phyloP scores from a whole-genome alignment of 139 green algal species.

The Protoeuglena noctilucae region DNA sequence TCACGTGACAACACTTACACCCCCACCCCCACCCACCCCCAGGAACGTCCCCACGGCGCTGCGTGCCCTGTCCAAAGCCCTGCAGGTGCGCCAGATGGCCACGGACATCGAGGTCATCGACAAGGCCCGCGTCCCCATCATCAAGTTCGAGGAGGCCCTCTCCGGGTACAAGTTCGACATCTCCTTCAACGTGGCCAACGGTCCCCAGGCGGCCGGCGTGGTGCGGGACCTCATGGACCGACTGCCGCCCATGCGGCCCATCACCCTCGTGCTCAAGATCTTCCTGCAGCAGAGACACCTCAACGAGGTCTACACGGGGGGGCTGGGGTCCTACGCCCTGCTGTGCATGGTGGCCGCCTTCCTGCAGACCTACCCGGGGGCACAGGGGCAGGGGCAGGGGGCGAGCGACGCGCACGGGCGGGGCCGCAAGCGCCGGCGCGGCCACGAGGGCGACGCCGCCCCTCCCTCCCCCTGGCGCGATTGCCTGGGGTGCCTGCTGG shows the following conservation, averaged over 20 bases:
- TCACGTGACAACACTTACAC: no score
- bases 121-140: constrained; percentile 82
- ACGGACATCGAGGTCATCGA: constrained; percentile 66
- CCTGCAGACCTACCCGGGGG: constrained; percentile 50
- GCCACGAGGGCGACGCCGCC: background rate
- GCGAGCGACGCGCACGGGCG: background rate
- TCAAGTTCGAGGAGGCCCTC: constrained; percentile 76
- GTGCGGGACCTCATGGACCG: constrained; percentile 39
- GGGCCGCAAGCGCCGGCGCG: background rate
- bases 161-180: constrained; percentile 75
- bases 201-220: constrained; percentile 26
- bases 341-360: constrained; percentile 78
- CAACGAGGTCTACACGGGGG: constrained; percentile 89
- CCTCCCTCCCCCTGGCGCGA: background rate
- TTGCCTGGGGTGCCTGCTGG: constrained; percentile 63
- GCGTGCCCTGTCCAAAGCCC: constrained; percentile 43
- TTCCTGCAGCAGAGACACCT: constrained; percentile 76
- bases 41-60: constrained; percentile 37
- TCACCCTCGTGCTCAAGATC: constrained; percentile 69
- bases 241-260: constrained; percentile 59
- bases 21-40: constrained; percentile 15
- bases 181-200: constrained; percentile 77
- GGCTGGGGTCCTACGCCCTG: constrained; percentile 83
- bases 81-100: constrained; percentile 36
- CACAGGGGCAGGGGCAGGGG: background rate